Base-by-base conservation (phyloP, 2,329 filamentous ascomycete genomes). In the Periconia sp. region DNA sequence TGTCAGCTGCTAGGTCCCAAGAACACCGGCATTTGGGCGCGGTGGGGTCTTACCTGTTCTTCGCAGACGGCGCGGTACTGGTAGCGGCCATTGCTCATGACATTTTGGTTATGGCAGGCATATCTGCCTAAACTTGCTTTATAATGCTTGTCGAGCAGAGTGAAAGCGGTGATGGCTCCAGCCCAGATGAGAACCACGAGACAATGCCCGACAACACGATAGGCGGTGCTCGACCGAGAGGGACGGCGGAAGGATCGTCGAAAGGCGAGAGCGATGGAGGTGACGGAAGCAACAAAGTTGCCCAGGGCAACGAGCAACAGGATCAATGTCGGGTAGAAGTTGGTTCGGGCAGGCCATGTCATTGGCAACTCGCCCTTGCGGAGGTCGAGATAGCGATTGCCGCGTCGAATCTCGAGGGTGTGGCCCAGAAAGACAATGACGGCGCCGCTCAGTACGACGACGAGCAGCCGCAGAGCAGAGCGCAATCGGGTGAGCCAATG, bases 51-150 rank as follows among this genome's bases (percentile, higher is more conserved):
- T 55, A 72, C 71, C 65, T 73, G 70, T 54, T 74, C 70, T 49
- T 68, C 65, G 60, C 71, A 74, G 45, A 74, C 69, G 27, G 68
- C 66, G 56, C 68, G 68, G 51, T 74, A 74, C 47, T 73, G 69
- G 56, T 66, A 71, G 6, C 69, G 63, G 0, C 71, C 71, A 48
- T 73, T 72, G 54, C 68, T 71, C 60, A 72, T 57, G 20, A 67
- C 56, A 46, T 66, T 65, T 50, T 61, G 60, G 58, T 72, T 66
- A 13, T 61, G 67, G 59, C 71, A 74, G 35, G 71, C 64, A 56
- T 73, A 74, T 10, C 65, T 65, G 18, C 65, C 68, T 53, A 74
- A 49, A 55, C 71, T 73, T 33, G 70, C 70, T 50, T 72, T 72
- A 62, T 66, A 72, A n/a, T 64, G 63, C 54, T 61, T 65, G 59